phyloP scores from a whole-genome alignment of 169 alveolate genomes.

The Cryptosporidium sp. region DNA sequence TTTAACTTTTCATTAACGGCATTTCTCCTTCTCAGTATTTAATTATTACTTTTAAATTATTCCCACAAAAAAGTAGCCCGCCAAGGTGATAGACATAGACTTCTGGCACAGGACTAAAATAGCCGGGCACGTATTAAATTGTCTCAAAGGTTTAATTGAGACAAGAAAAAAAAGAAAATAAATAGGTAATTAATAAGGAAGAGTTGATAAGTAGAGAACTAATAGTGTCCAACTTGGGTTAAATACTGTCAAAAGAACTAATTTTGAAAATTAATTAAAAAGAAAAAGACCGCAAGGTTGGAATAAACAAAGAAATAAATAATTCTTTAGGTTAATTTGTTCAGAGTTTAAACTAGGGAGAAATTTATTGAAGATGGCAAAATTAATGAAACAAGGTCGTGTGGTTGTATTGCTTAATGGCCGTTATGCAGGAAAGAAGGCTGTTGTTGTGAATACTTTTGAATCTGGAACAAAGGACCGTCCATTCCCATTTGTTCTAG shows the following conservation, averaged over 20 bases:
- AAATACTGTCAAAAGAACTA: neutral
- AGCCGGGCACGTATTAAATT: slow-evolving; percentile 5
- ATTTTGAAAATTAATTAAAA: neutral
- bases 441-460: slow-evolving; percentile 94
- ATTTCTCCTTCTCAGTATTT: neutral
- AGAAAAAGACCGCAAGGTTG: slow-evolving; percentile 1
- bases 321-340: slow-evolving; percentile 17
- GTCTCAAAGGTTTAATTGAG: slow-evolving; percentile 16
- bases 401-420: slow-evolving; percentile 97
- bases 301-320: neutral
- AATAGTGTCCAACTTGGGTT: neutral
- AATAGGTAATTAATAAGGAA: neutral
- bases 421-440: slow-evolving; percentile 99
- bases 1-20: neutral
- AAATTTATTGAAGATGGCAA: slow-evolving; percentile 79
- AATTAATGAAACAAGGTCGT: slow-evolving; percentile 95
- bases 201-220: neutral
- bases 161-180: neutral
- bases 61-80: neutral
- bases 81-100: neutral
- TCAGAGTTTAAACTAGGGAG: neutral
- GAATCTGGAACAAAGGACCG: slow-evolving; percentile 95
- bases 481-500: slow-evolving; percentile 94
- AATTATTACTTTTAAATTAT: neutral
- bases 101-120: neutral